Percentiles rank a stretch among this genome's conserved stretches.
Conservation (phyloP, 1,284 basidiomycete species). For the Sporisorium iseilematis-ciliati region DNA sequence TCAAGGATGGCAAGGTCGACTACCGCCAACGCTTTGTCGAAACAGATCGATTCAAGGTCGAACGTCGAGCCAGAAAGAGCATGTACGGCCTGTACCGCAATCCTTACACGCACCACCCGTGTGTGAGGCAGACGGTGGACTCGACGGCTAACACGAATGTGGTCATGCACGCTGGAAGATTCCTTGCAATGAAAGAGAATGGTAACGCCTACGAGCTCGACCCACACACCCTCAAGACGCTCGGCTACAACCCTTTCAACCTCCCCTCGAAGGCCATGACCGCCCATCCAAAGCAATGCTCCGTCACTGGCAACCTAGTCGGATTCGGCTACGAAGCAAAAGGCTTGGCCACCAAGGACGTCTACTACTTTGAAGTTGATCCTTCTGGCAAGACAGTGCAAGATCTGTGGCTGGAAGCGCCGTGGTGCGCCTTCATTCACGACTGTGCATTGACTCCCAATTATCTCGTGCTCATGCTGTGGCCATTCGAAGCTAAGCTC, state of each 20-base stretch:
- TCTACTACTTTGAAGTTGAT: slow-evolving; percentile 42
- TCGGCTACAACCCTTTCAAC: slow-evolving; percentile 47
- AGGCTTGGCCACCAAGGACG: slow-evolving; percentile 42
- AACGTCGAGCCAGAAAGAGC: slow-evolving; percentile 31
- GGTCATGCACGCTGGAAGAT: slow-evolving; percentile 39
- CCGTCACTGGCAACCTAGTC: slow-evolving; percentile 41
- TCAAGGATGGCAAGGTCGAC: slow-evolving; percentile 41
- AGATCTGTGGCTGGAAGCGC: slow-evolving; percentile 40
- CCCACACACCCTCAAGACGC: slow-evolving; percentile 47
- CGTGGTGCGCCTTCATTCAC: slow-evolving; percentile 37
- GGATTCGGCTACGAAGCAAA: slow-evolving; percentile 49
- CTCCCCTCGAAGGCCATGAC: slow-evolving; percentile 44
- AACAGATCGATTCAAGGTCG: slow-evolving; percentile 44
- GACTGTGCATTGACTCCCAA: slow-evolving; percentile 37
- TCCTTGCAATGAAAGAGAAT: slow-evolving; percentile 50
- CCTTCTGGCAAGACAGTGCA: slow-evolving; percentile 34
- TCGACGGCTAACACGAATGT: slow-evolving; percentile 46
- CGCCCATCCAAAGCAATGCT: slow-evolving; percentile 46
- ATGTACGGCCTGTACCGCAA: slow-evolving; percentile 45
- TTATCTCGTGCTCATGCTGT: slow-evolving; percentile 36
- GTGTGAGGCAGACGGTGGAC: slow-evolving; percentile 36
- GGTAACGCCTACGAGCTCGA: slow-evolving; percentile 42
- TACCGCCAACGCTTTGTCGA: slow-evolving; percentile 38
- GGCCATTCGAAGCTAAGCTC: slow-evolving; percentile 30
- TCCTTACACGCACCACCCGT: slow-evolving; percentile 43